Evolutionary conservation across 495 filamentous ascomycete species (phyloP).

Genomic region (Extremus antarcticus): DNA sequence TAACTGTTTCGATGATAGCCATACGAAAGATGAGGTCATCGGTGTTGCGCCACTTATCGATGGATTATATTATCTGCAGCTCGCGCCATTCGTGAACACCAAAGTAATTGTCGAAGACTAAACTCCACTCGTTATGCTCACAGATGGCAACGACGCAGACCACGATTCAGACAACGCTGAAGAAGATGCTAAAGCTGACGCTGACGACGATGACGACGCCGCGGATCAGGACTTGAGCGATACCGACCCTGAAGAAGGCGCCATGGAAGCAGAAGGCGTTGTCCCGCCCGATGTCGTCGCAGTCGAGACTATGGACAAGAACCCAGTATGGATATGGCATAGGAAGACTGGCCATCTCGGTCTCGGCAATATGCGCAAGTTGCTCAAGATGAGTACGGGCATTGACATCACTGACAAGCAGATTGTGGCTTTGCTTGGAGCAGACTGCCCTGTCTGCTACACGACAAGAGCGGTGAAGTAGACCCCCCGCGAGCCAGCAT

Average conservation of each 20-base stretch:
- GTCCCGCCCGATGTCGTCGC: background rate
- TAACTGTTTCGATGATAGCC: background rate
- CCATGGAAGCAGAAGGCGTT: background rate
- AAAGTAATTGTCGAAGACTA: background rate
- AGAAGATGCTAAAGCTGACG: background rate
- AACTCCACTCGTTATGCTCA: background rate
- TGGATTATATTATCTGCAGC: background rate
- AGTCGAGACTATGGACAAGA: background rate
- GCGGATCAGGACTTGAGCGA: background rate
- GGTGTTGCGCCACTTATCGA: no score
- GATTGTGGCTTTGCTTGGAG: background rate
- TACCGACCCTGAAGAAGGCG: background rate
- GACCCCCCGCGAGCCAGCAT: background rate
- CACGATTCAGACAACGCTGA: background rate
- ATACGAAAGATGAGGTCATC: background rate
- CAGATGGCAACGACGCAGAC: background rate
- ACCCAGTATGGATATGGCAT: slow-evolving; percentile 1
- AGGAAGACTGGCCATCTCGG: background rate
- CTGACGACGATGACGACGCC: background rate
- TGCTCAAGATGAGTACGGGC: slow-evolving; percentile 1
- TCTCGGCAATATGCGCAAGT: background rate
- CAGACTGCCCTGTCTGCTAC: background rate
- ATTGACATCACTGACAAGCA: background rate
- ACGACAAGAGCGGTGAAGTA: background rate
- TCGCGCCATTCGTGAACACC: background rate